Base-by-base conservation (phyloP, 2,329 filamentous ascomycete genomes). In the Corynespora cassiicola region DNA sequence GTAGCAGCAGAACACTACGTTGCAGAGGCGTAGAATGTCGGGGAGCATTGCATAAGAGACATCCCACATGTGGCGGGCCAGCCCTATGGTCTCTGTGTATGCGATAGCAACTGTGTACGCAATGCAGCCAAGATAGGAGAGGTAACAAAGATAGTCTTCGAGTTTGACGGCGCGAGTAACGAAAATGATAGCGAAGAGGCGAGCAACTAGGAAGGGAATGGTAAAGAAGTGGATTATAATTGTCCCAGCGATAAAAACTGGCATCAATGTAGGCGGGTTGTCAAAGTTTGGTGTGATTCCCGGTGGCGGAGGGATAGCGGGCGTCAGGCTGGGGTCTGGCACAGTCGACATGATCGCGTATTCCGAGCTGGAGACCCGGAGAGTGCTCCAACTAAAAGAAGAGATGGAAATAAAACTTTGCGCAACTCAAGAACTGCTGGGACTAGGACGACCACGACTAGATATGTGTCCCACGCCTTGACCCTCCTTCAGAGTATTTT, bases 91-190 rank as follows among this genome's bases (percentile, higher is more conserved):
- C 10, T 28, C 23, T 12, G 34, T 36, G 21, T 30, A 21, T 27
- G 35, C 22, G 5, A 42, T 30, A 3, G 41, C 9, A 4, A 21
- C 37, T 10, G 44, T 36, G 17, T 47, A 32, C 9, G 34, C 31
- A 22, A 47, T 25, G 20, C 41, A 27, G 9, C 27, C 40, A 5
- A 31, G 16, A 36, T 40, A 50, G n/a, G 43, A 39, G 2, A 33
- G 8, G 24, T 45, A 50, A 26, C 32, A 35, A 19, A 37, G 36
- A 9, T 28, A 36, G 18, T 50, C 47, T 31, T 50, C 47, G 6
- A 29, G 4, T 3, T 29, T 17, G 24, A 41, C 12, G 8, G 18
- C 30, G 9, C 28, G 39, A 6, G 30, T 20, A n/a, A n/a, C n/a
- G 14, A 19, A 37, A 11, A 33, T 12, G 34, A 35, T 34, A n/a